phyloP scores from a whole-genome alignment of 2,329 filamentous ascomycete genomes.

The Pseudonectria buxi region DNA sequence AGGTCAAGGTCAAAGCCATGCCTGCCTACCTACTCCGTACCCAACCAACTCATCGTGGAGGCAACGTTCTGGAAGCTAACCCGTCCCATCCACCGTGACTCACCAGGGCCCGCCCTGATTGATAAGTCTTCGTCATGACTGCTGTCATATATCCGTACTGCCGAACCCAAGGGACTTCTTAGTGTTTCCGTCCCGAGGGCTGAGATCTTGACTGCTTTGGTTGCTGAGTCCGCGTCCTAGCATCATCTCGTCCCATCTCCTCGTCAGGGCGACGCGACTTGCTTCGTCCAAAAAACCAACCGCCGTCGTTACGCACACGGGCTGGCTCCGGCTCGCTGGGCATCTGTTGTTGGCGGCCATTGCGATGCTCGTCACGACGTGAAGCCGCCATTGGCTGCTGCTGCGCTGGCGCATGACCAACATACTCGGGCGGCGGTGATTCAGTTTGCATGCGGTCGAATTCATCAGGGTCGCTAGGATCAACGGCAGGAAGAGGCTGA shows the following conservation, averaged over 20 bases:
- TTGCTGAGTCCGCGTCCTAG: slow-evolving; percentile 8
- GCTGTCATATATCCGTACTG: too few species aligned
- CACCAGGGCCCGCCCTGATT: slow-evolving; percentile 9
- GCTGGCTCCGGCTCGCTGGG: slow-evolving; percentile 23
- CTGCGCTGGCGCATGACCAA: slow-evolving; percentile 20
- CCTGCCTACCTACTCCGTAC: too few species aligned
- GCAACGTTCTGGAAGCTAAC: background rate
- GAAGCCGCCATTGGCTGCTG: slow-evolving; percentile 17
- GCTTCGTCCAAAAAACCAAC: slow-evolving; percentile 24
- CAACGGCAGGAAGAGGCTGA: slow-evolving; percentile 38
- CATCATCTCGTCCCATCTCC: slow-evolving; percentile 21
- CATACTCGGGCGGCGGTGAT: slow-evolving; percentile 20
- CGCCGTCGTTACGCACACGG: slow-evolving; percentile 20
- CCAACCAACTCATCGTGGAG: too few species aligned
- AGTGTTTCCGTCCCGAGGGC: slow-evolving; percentile 2
- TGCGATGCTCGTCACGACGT: slow-evolving; percentile 6
- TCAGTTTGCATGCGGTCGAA: slow-evolving; percentile 37
- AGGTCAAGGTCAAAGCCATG: too few species aligned
- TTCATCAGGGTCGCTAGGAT: slow-evolving; percentile 47
- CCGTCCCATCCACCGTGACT: slow-evolving; percentile 10
- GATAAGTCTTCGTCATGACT: slow-evolving; percentile 1
- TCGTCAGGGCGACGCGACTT: slow-evolving; percentile 23
- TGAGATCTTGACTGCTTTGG: slow-evolving; percentile 14
- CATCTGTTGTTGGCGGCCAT: slow-evolving; percentile 8
- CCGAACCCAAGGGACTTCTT: too few species aligned